Evolutionary conservation across 176 grass and related monocot species (phyloP), one percentile per base, ranked within the genome.

Genomic region (Alopecurus myosuroides): DNA sequence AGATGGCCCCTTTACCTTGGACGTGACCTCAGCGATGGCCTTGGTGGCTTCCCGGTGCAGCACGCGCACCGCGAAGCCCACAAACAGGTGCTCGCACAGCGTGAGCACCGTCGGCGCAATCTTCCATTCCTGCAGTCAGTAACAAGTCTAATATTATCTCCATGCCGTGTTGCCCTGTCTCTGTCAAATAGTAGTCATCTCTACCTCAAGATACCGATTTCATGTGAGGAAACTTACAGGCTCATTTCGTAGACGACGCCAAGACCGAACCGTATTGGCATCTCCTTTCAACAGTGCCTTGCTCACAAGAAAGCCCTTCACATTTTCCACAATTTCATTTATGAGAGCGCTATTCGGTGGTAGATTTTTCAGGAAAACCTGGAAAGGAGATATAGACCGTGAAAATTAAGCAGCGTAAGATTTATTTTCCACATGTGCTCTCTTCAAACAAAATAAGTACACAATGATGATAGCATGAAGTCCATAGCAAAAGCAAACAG

Each of bases 331-430:
- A 31, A 97, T 93, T 77, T 97, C 94, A 45, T 85, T 93, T 85
- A 97, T 91, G 61, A 97, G 77, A 52, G 94, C 83, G 5, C 84
- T 97, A 56, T 89, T 97, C 60, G 91, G 91, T 23, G 94, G 94
- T 39, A 97, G 89, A 84, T 93, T 97, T 78, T 93, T 97, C 29
- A 97, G 84, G 65, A 97, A 83, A 61, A 97, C 94, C 91, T 97
- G 77, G 55, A 67, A 35, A 36, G 50, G 11, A 86, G n/a, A 1
- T 3, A 15, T 68, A 52, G 9, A 75, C 14, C 22, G 33, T 60
- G 22, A 30, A 66, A 2, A 31, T 33, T 33, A 61, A 49, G 31
- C 7, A 52, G 74, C 36, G 1, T 31, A 30, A 2, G 17, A 76
- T 74, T 75, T 70, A 46, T 19, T 60, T 11, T 60, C 34, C 29